A percentile compares a stretch with the other conserved stretches of the same genome.
Evolutionary conservation across 805 yeast species (phyloP).

Genomic region (Candida hungchunana): DNA sequence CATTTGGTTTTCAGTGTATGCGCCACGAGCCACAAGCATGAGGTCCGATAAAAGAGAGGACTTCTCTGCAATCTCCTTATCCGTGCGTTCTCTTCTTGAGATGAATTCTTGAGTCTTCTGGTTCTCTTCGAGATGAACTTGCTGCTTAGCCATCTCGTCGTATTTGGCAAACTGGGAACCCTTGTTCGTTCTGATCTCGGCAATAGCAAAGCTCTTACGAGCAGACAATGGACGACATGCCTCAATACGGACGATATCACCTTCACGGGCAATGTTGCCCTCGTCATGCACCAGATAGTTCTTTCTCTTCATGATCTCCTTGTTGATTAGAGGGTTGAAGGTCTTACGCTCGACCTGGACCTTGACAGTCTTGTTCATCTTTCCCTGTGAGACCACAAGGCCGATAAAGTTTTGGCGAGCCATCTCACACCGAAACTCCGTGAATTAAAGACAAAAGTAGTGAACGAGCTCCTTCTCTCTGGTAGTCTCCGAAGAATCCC

Average conservation of each 20-base stretch:
- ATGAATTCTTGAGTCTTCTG: conserved; percentile 51
- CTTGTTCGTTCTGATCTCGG: conserved; percentile 82
- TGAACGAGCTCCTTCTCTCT: background rate
- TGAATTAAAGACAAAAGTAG: background rate
- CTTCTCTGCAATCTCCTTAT: conserved; percentile 24
- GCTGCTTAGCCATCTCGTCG: conserved; percentile 64
- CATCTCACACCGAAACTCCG: conserved; percentile 37
- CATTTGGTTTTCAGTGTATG: conserved; percentile 24
- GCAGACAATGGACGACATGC: conserved; percentile 81
- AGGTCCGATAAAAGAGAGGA: conserved; percentile 31
- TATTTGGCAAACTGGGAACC: conserved; percentile 89
- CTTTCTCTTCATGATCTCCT: conserved; percentile 71
- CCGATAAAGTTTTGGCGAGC: conserved; percentile 91
- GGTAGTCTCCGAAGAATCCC: background rate
- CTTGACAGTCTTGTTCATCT: conserved; percentile 92
- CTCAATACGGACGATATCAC: conserved; percentile 92
- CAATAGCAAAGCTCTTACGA: conserved; percentile 81
- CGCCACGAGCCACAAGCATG: conserved; percentile 25
- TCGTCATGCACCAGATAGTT: conserved; percentile 93
- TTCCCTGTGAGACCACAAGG: conserved; percentile 91
- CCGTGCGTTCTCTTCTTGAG: conserved; percentile 39
- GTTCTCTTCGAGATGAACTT: conserved; percentile 65
- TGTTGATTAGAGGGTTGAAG: conserved; percentile 67
- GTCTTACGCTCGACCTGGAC: conserved; percentile 79
- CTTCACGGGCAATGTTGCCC: conserved; percentile 85